Evolutionary conservation across 1,284 basidiomycete genomes (phyloP), one percentile per base, ranked within the genome.

Genomic region (Anthracocystis walkeri): DNA sequence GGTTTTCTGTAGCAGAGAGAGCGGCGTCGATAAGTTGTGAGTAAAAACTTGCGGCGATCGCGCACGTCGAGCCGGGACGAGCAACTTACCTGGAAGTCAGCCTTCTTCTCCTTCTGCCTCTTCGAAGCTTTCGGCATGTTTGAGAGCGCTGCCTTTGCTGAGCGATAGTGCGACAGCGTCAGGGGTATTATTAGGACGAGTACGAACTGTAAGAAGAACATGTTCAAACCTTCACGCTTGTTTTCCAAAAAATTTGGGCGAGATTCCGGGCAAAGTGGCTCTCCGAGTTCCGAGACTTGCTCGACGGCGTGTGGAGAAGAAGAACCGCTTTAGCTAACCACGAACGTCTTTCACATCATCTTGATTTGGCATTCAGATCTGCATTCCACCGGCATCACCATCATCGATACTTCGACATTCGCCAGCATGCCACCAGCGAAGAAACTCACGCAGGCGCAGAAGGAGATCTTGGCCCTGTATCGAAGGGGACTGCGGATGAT

Each of bases 1-100:
- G 25, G 93, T 91, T 93, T 96, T 97, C 93, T 97, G 25, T 48
- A 3, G 18, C 40, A 57, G 27, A 20, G 31, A 21, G 57, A 12
- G 2, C 14, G 6, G 7, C 5, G 29, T 11, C 11, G 16, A 21
- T 11, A 7, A 11, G 8, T n/a, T 33, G 16, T 42, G 20, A 42
- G 41, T 16, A 40, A 64, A 40, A 48, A 70, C 35, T 38, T 38
- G 35, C 35, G 35, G 35, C 35, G 35, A 38, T 38, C 35, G 35
- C 35, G 14, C 16, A 38, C 35, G 35, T 38, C 11, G 35, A 16
- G 35, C 14, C 12, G 12, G 14, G 14, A 16, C 2, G 12, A 38
- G 11, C 12, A 12, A 16, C 73, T 57, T 75, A 48, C 46, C 46
- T 49, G 67, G 33, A 78, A 78, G 63, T 78, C 76, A 7, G 68